Conservation (phyloP, 257 asterid species). For the Gentiana macrophylla region DNA sequence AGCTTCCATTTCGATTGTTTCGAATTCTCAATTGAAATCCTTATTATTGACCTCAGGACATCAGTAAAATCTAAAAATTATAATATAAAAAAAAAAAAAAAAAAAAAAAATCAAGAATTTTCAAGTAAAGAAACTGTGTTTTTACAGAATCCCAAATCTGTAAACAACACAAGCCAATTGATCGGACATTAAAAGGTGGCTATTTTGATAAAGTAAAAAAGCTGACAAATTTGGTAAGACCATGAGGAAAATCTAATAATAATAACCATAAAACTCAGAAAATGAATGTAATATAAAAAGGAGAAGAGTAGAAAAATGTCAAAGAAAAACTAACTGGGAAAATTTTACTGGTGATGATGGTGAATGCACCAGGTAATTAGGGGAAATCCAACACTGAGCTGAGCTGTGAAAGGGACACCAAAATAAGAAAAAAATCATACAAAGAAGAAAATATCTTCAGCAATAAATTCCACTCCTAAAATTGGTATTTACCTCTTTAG, state of each 20-base stretch:
- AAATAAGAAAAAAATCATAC: no score
- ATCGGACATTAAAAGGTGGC: conserved; percentile 27
- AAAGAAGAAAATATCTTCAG: no score
- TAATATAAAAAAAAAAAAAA: neutral
- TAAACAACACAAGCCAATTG: conserved; percentile 24
- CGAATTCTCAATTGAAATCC: conserved; percentile 9
- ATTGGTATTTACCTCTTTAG: no score
- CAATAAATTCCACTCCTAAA: no score
- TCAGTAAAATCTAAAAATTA: neutral
- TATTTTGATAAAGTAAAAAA: conserved; percentile 32
- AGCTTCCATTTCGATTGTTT: conserved; percentile 46
- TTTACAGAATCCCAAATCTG: conserved; percentile 22
- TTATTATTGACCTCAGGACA: conserved; percentile 5
- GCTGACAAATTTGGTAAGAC: conserved; percentile 22
- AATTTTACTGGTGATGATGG: no score
- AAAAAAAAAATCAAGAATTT: conserved; percentile 13
- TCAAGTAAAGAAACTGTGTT: conserved; percentile 12
- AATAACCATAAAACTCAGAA: conserved; percentile 20
- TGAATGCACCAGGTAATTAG: no score
- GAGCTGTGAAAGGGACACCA: no score
- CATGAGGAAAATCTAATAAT: conserved; percentile 52
- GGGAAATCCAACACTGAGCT: no score
- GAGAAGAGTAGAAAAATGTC: no score
- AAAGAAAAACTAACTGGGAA: no score
- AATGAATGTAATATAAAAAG: no score